A percentile compares a stretch with the other conserved stretches of the same genome.
These are phyloP conservation scores for Pseudopithomyces chartarum DNA, from an alignment of 2,329 filamentous ascomycete genomes.

Conservation along the genomic window DNA sequence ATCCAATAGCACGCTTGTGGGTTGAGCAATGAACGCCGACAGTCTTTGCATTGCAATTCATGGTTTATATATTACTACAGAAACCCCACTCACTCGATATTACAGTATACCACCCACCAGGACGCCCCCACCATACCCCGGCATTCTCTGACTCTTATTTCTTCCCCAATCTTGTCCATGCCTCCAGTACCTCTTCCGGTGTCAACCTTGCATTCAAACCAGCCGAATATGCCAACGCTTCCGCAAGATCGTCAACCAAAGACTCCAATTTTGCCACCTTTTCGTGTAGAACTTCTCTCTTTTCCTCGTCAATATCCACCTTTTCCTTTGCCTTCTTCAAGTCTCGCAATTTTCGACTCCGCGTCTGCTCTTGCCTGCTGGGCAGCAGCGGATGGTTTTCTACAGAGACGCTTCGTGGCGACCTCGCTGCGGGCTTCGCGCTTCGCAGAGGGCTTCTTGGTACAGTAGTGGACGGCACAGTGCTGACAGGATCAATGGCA, in stretches of 20 bases:
- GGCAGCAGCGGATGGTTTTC: constrained; percentile 27
- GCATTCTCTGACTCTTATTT: background rate
- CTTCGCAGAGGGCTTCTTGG: constrained; percentile 5
- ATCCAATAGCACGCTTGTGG: too few species aligned
- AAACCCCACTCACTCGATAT: too few species aligned
- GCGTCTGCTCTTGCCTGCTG: constrained; percentile 26
- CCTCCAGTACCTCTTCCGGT: constrained; percentile 6
- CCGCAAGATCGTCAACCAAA: constrained; percentile 5
- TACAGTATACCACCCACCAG: too few species aligned
- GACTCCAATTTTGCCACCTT: background rate
- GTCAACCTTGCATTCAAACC: background rate
- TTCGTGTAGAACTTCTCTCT: background rate
- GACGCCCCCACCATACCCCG: background rate
- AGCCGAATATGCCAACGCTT: background rate
- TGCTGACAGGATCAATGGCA: constrained; percentile 13
- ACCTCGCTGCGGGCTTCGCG: constrained; percentile 20
- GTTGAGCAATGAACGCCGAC: too few species aligned
- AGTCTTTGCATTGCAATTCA: too few species aligned
- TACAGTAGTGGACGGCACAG: constrained; percentile 14
- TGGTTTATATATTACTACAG: too few species aligned
- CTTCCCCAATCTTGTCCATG: background rate
- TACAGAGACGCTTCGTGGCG: constrained; percentile 22
- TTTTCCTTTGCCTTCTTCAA: constrained; percentile 28
- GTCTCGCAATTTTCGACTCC: constrained; percentile 31
- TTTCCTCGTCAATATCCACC: background rate